A percentile compares a stretch with the other conserved stretches of the same genome.
Evolutionary conservation across 257 asterid genomes (phyloP).

Genomic region (Cruciata laevipes): DNA sequence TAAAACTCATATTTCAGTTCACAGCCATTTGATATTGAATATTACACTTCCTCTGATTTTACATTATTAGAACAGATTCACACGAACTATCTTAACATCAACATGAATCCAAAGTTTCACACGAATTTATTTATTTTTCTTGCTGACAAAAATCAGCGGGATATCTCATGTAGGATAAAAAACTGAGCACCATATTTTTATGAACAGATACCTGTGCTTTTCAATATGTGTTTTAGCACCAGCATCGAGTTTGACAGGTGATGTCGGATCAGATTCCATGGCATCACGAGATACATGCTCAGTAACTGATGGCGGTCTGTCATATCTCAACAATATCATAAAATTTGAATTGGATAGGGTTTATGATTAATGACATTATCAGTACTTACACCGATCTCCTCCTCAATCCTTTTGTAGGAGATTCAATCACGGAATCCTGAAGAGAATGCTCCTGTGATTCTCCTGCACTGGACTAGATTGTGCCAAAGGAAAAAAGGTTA

Average conservation of each 20-base stretch:
- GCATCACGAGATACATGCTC: slow-evolving; percentile 39
- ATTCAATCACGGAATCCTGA: slow-evolving; percentile 31
- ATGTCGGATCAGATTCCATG: slow-evolving; percentile 32
- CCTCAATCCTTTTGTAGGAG: slow-evolving; percentile 65
- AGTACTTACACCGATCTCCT: slow-evolving; percentile 61
- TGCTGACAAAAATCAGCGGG: neutral
- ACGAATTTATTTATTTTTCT: neutral
- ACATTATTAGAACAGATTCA: neutral
- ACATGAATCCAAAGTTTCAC: neutral
- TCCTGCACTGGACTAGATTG: slow-evolving; percentile 40
- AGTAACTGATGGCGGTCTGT: slow-evolving; percentile 36
- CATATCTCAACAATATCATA: slow-evolving; percentile 21
- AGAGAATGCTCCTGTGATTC: slow-evolving; percentile 34
- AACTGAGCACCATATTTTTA: neutral
- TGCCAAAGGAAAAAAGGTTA: slow-evolving; percentile 15
- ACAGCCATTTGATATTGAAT: neutral
- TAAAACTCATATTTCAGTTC: neutral
- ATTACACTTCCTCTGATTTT: neutral
- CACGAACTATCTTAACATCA: neutral
- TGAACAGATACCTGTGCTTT: slow-evolving; percentile 58
- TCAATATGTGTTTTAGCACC: slow-evolving; percentile 70
- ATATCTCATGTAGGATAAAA: slow-evolving; percentile 8
- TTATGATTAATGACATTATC: neutral
- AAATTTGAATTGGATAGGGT: slow-evolving; percentile 9
- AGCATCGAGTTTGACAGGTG: slow-evolving; percentile 73